Conservation (phyloP, 2,329 filamentous ascomycete species). For the Monilinia fructicola region DNA sequence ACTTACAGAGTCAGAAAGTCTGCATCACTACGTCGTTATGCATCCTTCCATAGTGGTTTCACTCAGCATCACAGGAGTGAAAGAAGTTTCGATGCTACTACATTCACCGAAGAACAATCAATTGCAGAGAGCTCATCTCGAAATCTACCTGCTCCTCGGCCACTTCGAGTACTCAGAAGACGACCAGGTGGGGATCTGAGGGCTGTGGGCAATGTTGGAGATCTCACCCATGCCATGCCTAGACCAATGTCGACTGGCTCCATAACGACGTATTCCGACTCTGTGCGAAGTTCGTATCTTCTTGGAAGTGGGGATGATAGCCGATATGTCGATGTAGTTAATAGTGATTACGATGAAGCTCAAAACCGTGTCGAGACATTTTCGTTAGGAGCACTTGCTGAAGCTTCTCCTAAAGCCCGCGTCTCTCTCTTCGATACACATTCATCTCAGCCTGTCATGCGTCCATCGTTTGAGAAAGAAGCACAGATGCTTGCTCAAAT, state of each 20-base stretch:
- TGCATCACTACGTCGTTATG: conserved; percentile 54
- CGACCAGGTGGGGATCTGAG: conserved; percentile 74
- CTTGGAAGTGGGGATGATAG: conserved; percentile 43
- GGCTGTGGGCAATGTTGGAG: conserved; percentile 64
- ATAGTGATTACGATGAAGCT: conserved; percentile 43
- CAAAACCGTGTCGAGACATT: conserved; percentile 49
- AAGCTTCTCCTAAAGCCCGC: conserved; percentile 48
- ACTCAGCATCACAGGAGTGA: conserved; percentile 49
- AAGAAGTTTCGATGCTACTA: conserved; percentile 62
- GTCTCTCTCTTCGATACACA: conserved; percentile 61
- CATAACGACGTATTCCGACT: conserved; percentile 60
- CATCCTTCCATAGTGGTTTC: conserved; percentile 60
- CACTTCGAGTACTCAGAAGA: conserved; percentile 65
- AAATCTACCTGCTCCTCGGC: conserved; percentile 49
- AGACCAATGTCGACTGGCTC: conserved; percentile 60
- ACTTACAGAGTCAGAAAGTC: conserved; percentile 51
- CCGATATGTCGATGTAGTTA: conserved; percentile 48
- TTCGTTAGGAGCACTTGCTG: conserved; percentile 59
- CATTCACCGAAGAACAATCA: conserved; percentile 53
- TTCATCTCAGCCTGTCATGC: conserved; percentile 62
- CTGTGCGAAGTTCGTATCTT: conserved; percentile 57
- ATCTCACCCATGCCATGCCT: conserved; percentile 51
- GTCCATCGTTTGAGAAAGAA: conserved; percentile 82
- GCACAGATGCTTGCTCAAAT: conserved; percentile 85
- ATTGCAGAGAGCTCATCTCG: conserved; percentile 47